Conservation (phyloP, 2,329 filamentous ascomycete genomes). For the Colletotrichum sp. region DNA sequence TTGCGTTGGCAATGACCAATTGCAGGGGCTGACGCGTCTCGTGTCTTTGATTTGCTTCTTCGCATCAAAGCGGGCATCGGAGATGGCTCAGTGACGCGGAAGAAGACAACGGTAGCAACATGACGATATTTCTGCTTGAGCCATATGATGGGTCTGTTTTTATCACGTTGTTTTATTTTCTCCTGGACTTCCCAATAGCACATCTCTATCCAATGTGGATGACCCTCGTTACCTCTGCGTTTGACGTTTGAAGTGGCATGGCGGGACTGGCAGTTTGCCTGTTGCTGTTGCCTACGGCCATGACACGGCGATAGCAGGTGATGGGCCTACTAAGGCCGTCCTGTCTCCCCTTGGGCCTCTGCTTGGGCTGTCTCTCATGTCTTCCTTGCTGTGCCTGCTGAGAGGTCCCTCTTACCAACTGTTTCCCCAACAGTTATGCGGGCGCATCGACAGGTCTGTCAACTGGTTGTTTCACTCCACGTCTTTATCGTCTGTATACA, state of each 20-base stretch:
- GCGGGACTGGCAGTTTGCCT: neutral
- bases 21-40: slow-evolving; percentile 1
- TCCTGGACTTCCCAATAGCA: neutral
- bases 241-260: neutral
- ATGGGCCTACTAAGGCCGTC: neutral
- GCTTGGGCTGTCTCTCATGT: neutral
- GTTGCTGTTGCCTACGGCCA: neutral
- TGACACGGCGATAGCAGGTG: neutral
- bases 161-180: neutral
- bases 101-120: neutral
- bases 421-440: neutral
- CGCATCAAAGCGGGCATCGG: neutral
- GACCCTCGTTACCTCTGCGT: neutral
- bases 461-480: neutral
- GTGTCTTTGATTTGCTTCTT: neutral
- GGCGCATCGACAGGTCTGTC: neutral
- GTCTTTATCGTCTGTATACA: neutral
- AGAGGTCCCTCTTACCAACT: neutral
- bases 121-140: neutral
- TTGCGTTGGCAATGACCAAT: neutral
- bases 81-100: neutral
- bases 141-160: neutral
- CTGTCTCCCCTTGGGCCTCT: neutral
- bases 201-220: neutral
- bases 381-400: neutral